These are phyloP conservation scores for Protostelium mycophagum DNA, from an alignment of 78 protist species.

Conservation along the genomic window DNA sequence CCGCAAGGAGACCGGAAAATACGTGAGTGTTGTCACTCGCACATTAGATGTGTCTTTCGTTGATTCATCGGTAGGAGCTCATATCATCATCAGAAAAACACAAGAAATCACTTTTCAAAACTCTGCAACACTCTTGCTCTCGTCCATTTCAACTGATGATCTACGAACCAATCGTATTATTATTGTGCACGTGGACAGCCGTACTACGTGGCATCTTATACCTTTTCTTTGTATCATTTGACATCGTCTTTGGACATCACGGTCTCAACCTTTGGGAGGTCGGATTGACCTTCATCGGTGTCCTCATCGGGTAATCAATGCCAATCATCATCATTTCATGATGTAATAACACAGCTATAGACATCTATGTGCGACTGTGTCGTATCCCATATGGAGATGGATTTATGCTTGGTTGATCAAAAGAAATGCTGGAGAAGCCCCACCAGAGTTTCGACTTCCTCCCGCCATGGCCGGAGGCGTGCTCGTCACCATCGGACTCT, in stretches of 20 bases:
- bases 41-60: background rate
- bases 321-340: background rate
- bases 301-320: background rate
- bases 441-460: background rate
- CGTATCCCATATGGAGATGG: background rate
- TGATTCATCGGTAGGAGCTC: background rate
- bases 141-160: background rate
- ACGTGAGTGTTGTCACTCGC: background rate
- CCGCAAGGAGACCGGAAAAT: background rate
- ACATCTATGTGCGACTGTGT: background rate
- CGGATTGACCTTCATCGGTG: background rate
- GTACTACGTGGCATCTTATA: background rate
- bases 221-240: background rate
- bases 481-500: background rate
- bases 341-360: background rate
- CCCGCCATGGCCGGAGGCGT: background rate
- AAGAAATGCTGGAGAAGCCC: background rate
- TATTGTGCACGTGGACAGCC: background rate
- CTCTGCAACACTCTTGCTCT: background rate
- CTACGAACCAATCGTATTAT: background rate
- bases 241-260: background rate
- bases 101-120: background rate
- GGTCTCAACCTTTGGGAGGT: background rate
- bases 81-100: background rate
- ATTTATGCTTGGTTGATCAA: background rate